Base-by-base conservation (phyloP, 1,139 yeast species). In the Magnusiomyces sp. region DNA sequence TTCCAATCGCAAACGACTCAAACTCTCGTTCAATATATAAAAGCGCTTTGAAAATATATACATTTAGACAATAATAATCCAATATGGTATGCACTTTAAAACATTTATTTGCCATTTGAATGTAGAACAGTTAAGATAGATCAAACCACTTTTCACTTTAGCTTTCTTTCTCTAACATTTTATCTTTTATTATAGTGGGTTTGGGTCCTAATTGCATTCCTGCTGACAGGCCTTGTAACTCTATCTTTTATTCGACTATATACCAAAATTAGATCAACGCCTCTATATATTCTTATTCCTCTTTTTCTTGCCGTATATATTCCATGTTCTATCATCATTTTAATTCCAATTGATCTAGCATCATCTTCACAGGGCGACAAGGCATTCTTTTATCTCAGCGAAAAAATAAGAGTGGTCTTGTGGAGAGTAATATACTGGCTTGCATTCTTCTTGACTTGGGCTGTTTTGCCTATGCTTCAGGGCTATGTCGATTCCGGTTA, bases 381-480 rank as follows among this genome's bases (percentile, higher is more conserved):
- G 45, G 60, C 64, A 9, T 53, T 66, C 31, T 71, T 76, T 52
- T 74, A 70, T 50, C 56, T 77, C 31, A 76, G 79, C 19, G 70
- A 69, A 50, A 58, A 64, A 1, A 71, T 74, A n/a, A 72, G 83
- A 9, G 67, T 79, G 34, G 62, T 71, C 6, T 62, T 83, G 33
- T 87, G 95, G 95, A 76, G 83, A 56, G 62, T 77, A 46, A 80
- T 83, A 50, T 87, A 87, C 65, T 87, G 95, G 95, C 69, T 77
- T 14, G 85, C 95, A 0, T 87, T 86, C 60, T 62, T 74, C 31
- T 68, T 87, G 51, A 86, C 95, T 31, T 86, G 95, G 74, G 68
- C 80, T 10, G 58, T 84, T 0, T 63, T 87, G 48, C 95, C 95
- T 0, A 66, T 81, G 41, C 69, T 84, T 33, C 92, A 84, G 61